Percentiles rank a stretch among this genome's conserved stretches.
These are phyloP conservation scores for Arthromyces matolae DNA, from an alignment of 768 basidiomycete species.

Conservation along the genomic window DNA sequence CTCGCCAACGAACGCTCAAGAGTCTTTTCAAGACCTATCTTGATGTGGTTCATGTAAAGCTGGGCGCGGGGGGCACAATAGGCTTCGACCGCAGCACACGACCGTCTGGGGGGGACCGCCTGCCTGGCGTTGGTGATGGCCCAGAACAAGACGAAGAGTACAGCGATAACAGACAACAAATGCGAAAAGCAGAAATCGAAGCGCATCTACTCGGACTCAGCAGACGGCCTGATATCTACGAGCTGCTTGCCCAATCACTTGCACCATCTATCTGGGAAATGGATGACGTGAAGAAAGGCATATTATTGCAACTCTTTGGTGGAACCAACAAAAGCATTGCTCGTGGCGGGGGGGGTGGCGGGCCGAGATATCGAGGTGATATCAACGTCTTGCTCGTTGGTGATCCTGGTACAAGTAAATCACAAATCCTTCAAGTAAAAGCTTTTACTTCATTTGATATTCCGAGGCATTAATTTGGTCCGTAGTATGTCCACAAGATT, in stretches of 20 bases:
- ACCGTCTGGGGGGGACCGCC: constrained; percentile 60
- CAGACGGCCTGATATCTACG: constrained; percentile 77
- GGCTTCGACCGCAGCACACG: constrained; percentile 80
- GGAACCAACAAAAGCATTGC: constrained; percentile 97
- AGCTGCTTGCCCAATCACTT: constrained; percentile 75
- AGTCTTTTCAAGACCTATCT: constrained; percentile 97
- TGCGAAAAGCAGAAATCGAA: constrained; percentile 71
- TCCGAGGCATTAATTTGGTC: background rate
- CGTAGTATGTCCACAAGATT: constrained; percentile 96
- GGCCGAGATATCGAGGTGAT: constrained; percentile 94
- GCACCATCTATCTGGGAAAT: constrained; percentile 97
- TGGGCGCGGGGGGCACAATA: constrained; percentile 68
- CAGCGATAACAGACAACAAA: constrained; percentile 37
- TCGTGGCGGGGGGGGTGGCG: constrained; percentile 90
- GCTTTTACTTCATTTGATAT: background rate
- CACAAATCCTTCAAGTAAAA: constrained; percentile 85
- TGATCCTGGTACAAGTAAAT: constrained; percentile 96
- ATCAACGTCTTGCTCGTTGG: constrained; percentile 97
- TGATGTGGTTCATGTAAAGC: constrained; percentile 88
- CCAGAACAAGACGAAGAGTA: constrained; percentile 63
- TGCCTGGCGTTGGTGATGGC: constrained; percentile 69
- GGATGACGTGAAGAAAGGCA: constrained; percentile 99
- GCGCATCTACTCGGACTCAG: constrained; percentile 72
- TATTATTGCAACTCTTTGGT: constrained; percentile 92
- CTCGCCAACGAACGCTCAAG: constrained; percentile 86